Evolutionary conservation across 192 early-diverging fungal species (phyloP), one percentile per base, ranked within the genome.

Genomic region (Mortierella antarctica): DNA sequence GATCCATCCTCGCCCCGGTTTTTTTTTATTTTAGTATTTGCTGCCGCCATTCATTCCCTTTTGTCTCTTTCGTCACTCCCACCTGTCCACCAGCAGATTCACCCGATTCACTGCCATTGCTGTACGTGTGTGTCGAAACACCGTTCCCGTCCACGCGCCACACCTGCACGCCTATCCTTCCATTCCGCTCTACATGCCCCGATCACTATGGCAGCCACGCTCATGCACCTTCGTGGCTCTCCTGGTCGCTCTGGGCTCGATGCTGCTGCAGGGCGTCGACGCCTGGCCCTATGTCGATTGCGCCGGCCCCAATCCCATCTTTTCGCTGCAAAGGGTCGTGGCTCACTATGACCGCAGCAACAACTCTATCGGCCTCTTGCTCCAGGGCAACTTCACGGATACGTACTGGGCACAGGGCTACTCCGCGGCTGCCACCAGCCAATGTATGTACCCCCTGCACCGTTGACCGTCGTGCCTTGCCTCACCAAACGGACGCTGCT

Each of bases 251-350:
- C 15, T 65, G 61, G 58, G n/a, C 40, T 14, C 50, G 12, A 7
- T 64, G 2, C 18, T 18, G 18, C 41, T 50, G 9, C 21, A 46
- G n/a, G 20, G 11, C 20, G 61, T 57, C 8, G 61, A 58, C 7
- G 74, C 74, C 21, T 76, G 74, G 74, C 74, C 74, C 31, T 76
- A 76, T 69, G 74, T 69, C 31, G 74, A 76, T 23, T 76, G 74
- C 55, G 68, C 74, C n/a, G 58, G 66, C 8, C 8, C 66, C 10
- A 69, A 76, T 10, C 67, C 74, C 12, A 76, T 76, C 44, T 67
- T 76, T 51, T 60, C 74, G 8, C 60, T 64, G 18, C 39, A 69
- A 5, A 39, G 6, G 14, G 74, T 58, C 39, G 64, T 51, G 4
- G 74, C 74, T 10, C 31, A 76, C 56, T 76, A 69, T 69, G 61